phyloP scores from a whole-genome alignment of 495 filamentous ascomycete genomes.

The Trichoderma asperelloides region DNA sequence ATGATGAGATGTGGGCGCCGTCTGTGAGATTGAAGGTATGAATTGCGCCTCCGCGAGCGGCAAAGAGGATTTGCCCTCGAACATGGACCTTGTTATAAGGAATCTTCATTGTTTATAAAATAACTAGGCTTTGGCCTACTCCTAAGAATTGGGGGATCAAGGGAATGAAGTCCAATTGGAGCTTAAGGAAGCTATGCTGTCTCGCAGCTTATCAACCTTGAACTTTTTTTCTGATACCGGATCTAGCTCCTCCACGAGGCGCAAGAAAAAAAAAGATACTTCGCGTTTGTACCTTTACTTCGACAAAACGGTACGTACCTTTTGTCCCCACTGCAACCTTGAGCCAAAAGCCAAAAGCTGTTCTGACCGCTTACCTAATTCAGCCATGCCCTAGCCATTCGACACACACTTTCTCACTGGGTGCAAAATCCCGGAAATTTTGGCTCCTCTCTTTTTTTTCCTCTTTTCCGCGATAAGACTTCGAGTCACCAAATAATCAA shows the following conservation, averaged over 20 bases:
- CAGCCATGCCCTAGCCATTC: slow-evolving; percentile 22
- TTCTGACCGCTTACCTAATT: slow-evolving; percentile 8
- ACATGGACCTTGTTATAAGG: slow-evolving; percentile 36
- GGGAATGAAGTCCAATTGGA: background rate
- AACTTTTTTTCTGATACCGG: background rate
- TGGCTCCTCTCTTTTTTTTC: slow-evolving; percentile 8
- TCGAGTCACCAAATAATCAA: background rate
- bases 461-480: background rate
- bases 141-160: background rate
- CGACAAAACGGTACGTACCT: slow-evolving; percentile 1
- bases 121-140: background rate
- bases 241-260: no score
- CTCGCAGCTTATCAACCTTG: background rate
- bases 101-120: slow-evolving; percentile 18
- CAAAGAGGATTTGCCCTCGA: slow-evolving; percentile 29
- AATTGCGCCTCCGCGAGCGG: slow-evolving; percentile 32
- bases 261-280: slow-evolving; percentile 8
- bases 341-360: background rate
- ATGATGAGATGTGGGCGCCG: slow-evolving; percentile 29
- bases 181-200: background rate
- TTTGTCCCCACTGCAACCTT: background rate
- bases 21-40: slow-evolving; percentile 28
- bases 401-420: slow-evolving; percentile 17
- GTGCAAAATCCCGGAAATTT: slow-evolving; percentile 23
- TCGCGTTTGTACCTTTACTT: slow-evolving; percentile 2